Conservation (phyloP, 2,329 filamentous ascomycete species). For the Pseudogymnoascus sp. region DNA sequence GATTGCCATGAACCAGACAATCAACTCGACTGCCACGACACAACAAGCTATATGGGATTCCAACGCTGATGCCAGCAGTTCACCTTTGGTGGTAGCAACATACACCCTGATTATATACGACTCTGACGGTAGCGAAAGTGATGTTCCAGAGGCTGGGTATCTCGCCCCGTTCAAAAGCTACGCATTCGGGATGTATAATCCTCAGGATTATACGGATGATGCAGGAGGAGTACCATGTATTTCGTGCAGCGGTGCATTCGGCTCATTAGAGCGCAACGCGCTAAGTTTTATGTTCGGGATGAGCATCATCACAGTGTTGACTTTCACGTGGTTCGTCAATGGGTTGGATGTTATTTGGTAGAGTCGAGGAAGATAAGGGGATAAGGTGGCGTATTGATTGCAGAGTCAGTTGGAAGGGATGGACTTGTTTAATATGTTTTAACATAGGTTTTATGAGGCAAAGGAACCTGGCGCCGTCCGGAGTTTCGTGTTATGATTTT, state of each 20-base stretch:
- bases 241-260: slow-evolving; percentile 39
- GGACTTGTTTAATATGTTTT: neutral
- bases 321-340: slow-evolving; percentile 58
- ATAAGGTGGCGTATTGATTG: slow-evolving; percentile 3
- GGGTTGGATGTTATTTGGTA: slow-evolving; percentile 32
- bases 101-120: slow-evolving; percentile 60
- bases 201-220: slow-evolving; percentile 41
- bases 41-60: slow-evolving; percentile 28
- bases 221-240: slow-evolving; percentile 22
- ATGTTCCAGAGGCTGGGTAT: slow-evolving; percentile 49
- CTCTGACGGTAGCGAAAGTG: slow-evolving; percentile 43
- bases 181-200: slow-evolving; percentile 52
- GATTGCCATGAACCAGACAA: slow-evolving; percentile 57
- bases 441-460: neutral
- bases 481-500: neutral
- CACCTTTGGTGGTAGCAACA: slow-evolving; percentile 44
- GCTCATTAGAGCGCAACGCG: slow-evolving; percentile 40
- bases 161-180: slow-evolving; percentile 43
- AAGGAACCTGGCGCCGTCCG: neutral
- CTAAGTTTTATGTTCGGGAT: slow-evolving; percentile 46
- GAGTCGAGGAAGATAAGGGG: neutral
- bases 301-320: slow-evolving; percentile 48
- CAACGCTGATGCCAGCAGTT: slow-evolving; percentile 20
- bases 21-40: slow-evolving; percentile 41
- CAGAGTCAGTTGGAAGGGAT: neutral